Percentiles rank a stretch among this genome's conserved stretches.
Conservation (phyloP, 495 filamentous ascomycete species). For the Massariosphaeria phaeospora region DNA sequence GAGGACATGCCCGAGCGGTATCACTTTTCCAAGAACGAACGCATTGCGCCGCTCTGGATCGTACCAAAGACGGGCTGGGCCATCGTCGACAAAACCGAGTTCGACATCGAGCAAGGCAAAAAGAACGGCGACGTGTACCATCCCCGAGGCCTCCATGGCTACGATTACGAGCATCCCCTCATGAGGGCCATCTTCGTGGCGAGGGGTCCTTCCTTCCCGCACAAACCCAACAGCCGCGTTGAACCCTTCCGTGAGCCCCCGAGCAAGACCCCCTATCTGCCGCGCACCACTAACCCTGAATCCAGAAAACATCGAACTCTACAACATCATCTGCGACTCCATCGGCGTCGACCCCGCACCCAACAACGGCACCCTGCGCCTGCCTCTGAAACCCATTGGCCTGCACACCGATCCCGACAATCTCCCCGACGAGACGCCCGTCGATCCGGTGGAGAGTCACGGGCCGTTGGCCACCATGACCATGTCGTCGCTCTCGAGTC, state of each 20-base stretch:
- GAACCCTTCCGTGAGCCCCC: conserved; percentile 78
- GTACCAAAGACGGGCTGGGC: conserved; percentile 87
- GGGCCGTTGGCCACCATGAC: background rate
- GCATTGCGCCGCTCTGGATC: conserved; percentile 90
- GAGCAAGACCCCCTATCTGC: conserved; percentile 1
- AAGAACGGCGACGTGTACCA: conserved; percentile 61
- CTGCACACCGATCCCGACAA: conserved; percentile 54
- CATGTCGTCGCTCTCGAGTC: conserved; percentile 5
- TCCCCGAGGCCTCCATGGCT: conserved; percentile 79
- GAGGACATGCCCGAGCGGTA: conserved; percentile 80
- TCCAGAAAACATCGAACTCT: conserved; percentile 87
- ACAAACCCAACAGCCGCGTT: conserved; percentile 71
- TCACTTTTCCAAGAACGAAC: conserved; percentile 77
- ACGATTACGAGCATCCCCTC: conserved; percentile 81
- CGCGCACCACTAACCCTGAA: background rate
- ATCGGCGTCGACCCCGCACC: conserved; percentile 61
- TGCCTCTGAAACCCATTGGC: conserved; percentile 66
- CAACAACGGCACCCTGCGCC: conserved; percentile 83
- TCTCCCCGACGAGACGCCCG: conserved; percentile 29
- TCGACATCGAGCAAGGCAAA: conserved; percentile 60
- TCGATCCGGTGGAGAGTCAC: conserved; percentile 31
- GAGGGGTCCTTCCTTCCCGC: conserved; percentile 80
- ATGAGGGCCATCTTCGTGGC: conserved; percentile 94
- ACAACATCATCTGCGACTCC: conserved; percentile 87
- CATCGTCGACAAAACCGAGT: conserved; percentile 72